A percentile compares a stretch with the other conserved stretches of the same genome.
These are phyloP conservation scores for Exophiala sp. DNA, from an alignment of 2,329 filamentous ascomycete genomes.

Conservation along the genomic window DNA sequence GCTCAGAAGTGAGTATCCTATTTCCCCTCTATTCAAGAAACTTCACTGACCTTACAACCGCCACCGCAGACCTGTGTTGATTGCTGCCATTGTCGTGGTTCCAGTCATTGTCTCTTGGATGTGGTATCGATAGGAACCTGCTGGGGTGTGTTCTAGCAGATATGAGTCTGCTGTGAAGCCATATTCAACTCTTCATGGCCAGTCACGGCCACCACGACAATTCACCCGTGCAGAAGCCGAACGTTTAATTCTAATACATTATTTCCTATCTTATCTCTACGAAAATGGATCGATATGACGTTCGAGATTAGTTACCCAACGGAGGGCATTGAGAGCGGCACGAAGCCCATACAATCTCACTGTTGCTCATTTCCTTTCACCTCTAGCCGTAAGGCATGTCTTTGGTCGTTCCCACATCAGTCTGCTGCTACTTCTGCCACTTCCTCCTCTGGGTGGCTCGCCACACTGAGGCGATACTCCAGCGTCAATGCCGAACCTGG, in stretches of 20 bases:
- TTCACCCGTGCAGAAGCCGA: neutral
- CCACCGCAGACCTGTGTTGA: slow-evolving; percentile 9
- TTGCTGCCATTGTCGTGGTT: slow-evolving; percentile 14
- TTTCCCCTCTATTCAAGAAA: neutral
- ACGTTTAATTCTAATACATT: neutral
- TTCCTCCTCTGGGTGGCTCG: too few species aligned
- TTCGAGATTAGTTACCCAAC: too few species aligned
- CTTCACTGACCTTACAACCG: slow-evolving; percentile 1
- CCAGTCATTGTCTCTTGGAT: slow-evolving; percentile 16
- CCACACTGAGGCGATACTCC: too few species aligned
- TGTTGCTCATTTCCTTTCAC: too few species aligned
- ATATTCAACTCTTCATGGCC: neutral
- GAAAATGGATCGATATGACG: too few species aligned
- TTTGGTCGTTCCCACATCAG: too few species aligned
- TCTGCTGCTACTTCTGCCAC: too few species aligned
- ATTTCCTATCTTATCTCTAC: too few species aligned
- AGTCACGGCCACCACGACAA: neutral
- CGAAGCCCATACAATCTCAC: too few species aligned
- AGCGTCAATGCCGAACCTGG: too few species aligned
- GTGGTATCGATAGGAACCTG: slow-evolving; percentile 11
- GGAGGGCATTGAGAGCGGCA: neutral
- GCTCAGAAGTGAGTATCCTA: slow-evolving; percentile 8
- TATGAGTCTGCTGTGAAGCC: neutral
- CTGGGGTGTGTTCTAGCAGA: too few species aligned
- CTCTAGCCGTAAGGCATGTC: too few species aligned